Evolutionary conservation across 371 early-diverging fungal genomes (phyloP).

Genomic region (Phascolomyces articulosus): DNA sequence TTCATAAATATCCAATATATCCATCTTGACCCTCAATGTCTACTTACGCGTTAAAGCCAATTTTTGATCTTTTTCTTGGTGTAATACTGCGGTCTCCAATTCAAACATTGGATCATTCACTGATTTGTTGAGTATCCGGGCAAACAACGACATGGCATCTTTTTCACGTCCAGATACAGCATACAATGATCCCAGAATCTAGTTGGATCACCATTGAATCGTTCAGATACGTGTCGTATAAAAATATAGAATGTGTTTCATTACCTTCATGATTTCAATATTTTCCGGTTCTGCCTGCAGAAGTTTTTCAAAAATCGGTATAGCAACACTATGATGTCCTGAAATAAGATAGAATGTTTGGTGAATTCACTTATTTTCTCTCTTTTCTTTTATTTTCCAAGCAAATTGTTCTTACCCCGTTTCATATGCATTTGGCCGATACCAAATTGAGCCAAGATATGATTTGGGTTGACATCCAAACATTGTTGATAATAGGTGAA

Average conservation of each 20-base stretch:
- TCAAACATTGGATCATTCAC: conserved; percentile 4
- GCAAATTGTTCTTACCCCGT: conserved; percentile 33
- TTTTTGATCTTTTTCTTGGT: conserved; percentile 58
- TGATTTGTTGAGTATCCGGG: not conserved
- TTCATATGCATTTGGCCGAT: conserved; percentile 75
- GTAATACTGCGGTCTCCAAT: conserved; percentile 62
- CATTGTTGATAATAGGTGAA: conserved; percentile 71
- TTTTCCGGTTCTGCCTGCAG: conserved; percentile 62
- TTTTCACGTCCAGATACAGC: conserved; percentile 66
- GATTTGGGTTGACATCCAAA: conserved; percentile 66
- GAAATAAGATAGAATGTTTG: conserved; percentile 9
- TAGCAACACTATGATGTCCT: conserved; percentile 59
- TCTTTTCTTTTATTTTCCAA: no score
- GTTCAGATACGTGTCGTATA: no score
- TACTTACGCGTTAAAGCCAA: conserved; percentile 58
- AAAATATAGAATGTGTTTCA: no score
- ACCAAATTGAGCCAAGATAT: conserved; percentile 75
- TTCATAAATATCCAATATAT: not conserved
- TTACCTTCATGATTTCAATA: conserved; percentile 66
- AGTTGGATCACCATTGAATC: not conserved
- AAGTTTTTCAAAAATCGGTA: conserved; percentile 76
- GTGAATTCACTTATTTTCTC: no score
- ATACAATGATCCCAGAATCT: conserved; percentile 66
- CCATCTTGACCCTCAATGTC: not conserved
- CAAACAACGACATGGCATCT: conserved; percentile 64